Base-by-base conservation (phyloP, 768 basidiomycete genomes). In the Daedaleopsis sinensis region DNA sequence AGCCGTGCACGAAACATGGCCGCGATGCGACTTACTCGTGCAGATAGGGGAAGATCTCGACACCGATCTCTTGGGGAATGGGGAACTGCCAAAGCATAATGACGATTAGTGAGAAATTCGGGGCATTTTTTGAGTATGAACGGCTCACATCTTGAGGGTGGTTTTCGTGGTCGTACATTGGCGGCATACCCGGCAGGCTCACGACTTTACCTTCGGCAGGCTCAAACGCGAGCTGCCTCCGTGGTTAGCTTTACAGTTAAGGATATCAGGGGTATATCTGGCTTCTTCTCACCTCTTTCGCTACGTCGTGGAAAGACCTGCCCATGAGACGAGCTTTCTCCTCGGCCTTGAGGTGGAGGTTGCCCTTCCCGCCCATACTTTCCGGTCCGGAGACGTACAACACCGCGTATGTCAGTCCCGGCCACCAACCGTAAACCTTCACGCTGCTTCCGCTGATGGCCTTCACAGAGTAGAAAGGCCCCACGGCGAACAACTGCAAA, bases 151-250 rank as follows among this genome's bases (percentile, higher is more conserved):
- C 39, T 46, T 69, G 70, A 9, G 68, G 65, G 24, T 51, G 32
- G 21, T 58, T 44, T 48, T 71, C 70, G 32, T 68, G 62, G 43
- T 66, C 63, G 24, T 68, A 67, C 58, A 71, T 66, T 6, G 64
- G 58, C 24, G 70, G 68, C 35, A 71, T 23, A 2, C 67, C 70
- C 1, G 68, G 67, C 5, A 58, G 36, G 3, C 53, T 39, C 4
- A 67, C 37, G 18, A 71, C 21, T 1, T 56, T 46, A 18, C 61
- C 68, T 2, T 48, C 42, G 4, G 27, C 18, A 23, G 47, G 47
- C 1, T 19, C 6, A 5, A 50, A 63, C 4, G 37, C 47, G 16
- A 66, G 27, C 57, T 65, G 32, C 10, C 23, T 27, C 9, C n/a
- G 23, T 49, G 19, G n/a, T 23, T 16, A 39, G 6, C 13, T n/a